Evolutionary conservation across 176 grass and related monocot genomes (phyloP), one percentile per base, ranked within the genome.

Genomic region (Rhynchospora pubera): DNA sequence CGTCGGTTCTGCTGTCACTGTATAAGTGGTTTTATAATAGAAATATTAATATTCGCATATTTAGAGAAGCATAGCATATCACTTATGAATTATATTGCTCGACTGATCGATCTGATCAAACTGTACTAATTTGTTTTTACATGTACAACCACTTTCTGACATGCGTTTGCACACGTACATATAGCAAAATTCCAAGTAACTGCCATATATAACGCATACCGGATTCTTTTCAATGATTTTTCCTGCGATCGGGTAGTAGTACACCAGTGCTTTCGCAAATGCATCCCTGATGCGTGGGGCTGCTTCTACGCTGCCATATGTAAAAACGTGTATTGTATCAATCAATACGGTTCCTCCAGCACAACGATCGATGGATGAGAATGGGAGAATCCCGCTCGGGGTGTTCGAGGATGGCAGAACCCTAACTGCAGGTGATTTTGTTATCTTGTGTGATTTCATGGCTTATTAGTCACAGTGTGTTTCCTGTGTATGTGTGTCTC

Each of bases 351-450:
- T 80, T 32, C 84, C 82, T 62, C 68, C 82, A 10, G 86, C 69
- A 47, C 84, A 82, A 72, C 82, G 75, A 84, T 93, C 91, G 76
- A 93, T 93, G 81, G 86, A 88, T 61, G 91, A 93, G 78, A 93
- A 88, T 32, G 91, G 86, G 19, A 93, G 86, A 53, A 66, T 67
- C 45, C 84, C 75, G 39, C 60, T 18, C 4, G n/a, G 89, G 12
- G 91, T 93, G 0, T 77, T 42, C 13, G 50, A 72, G 8, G 86
- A 51, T 45, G 89, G 91, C 1, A 56, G 84, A 4, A 91, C 60
- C 57, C 88, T 80, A 5, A 75, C 68, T 51, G 91, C 70, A 42
- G 79, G 56, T 13, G 78, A 87, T 78, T 91, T 91, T 60, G 78
- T 87, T 10, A 91, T 83, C 10, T 84, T 74, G 44, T 82, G 64